A percentile compares a stretch with the other conserved stretches of the same genome.
Evolutionary conservation across 2,329 filamentous ascomycete species (phyloP).

Genomic region (Penicillium sp.): DNA sequence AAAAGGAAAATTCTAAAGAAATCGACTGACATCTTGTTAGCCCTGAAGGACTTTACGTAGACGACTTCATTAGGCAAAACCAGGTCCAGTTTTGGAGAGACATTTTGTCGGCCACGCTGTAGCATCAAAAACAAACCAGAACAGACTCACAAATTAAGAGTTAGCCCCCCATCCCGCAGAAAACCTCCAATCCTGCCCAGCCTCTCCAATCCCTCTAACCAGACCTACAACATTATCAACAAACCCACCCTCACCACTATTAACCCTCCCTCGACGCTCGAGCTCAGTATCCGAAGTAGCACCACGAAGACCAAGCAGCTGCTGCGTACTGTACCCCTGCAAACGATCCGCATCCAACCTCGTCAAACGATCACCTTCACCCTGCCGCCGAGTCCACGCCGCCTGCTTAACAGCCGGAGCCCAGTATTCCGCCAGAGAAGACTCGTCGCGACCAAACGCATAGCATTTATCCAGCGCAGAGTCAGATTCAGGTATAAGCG

Average conservation of each 20-base stretch:
- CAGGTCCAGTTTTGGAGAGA: background rate
- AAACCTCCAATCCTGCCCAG: slow-evolving; percentile 26
- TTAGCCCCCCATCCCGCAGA: slow-evolving; percentile 29
- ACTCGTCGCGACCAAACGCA: slow-evolving; percentile 29
- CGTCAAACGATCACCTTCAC: slow-evolving; percentile 19
- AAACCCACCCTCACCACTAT: slow-evolving; percentile 27
- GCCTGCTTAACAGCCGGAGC: slow-evolving; percentile 39
- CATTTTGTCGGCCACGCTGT: background rate
- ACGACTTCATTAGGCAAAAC: background rate
- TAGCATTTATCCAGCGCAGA: slow-evolving; percentile 22
- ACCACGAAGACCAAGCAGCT: slow-evolving; percentile 13
- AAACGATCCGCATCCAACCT: slow-evolving; percentile 23
- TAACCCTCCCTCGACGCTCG: slow-evolving; percentile 24
- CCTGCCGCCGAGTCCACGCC: slow-evolving; percentile 31
- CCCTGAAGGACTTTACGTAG: background rate
- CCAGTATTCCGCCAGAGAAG: slow-evolving; percentile 32
- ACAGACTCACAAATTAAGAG: slow-evolving; percentile 1
- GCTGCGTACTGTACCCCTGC: slow-evolving; percentile 18
- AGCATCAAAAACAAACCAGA: background rate
- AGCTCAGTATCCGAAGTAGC: slow-evolving; percentile 21
- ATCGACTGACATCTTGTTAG: background rate
- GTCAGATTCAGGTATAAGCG: slow-evolving; percentile 12
- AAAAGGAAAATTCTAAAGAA: background rate
- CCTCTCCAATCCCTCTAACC: slow-evolving; percentile 27
- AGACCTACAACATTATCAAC: slow-evolving; percentile 28